Evolutionary conservation across 805 yeast genomes (phyloP), one percentile per base, ranked within the genome.

Genomic region (Barnettozyma botsteinii): DNA sequence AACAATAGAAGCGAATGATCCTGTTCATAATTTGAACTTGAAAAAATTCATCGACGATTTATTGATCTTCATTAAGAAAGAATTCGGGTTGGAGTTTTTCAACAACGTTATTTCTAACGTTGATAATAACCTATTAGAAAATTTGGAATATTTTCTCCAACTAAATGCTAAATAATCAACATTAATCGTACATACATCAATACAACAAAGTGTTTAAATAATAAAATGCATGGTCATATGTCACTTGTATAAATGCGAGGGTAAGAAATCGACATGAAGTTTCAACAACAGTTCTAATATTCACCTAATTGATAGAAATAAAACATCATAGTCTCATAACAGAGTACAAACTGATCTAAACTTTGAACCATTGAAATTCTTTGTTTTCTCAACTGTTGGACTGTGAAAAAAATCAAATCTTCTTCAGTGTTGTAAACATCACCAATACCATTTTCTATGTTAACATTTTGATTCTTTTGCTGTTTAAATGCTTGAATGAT

Each of bases 301-400:
- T 13, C 22, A 19, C 17, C 25, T 5, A 20, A 19, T 24, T 34
- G 18, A 34, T 34, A n/a, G 15, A 27, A 35, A 42, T 53, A 64
- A 35, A 53, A 53, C 33, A 65, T 38, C 24, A 66, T 36, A 41
- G 77, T 66, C 46, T 86, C 93, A 59, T 86, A 85, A 57, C 91
- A 81, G 46, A 79, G 70, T 18, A 81, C 66, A 50, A 73, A 84
- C 60, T 85, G 95, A 43, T 81, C 77, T 43, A 85, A 68, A 52
- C 78, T 82, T 56, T 85, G 95, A 12, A 86, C 95, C 93, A 85
- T 85, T 5, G 88, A 79, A 20, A 85, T 69, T 48, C 95, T 63
- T 59, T 85, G 93, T 45, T 75, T 72, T 49, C 95, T 68, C 52
- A 85, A 77, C 37, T 69, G 72, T 49, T 80, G 76, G 11, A 85